A percentile compares a stretch with the other conserved stretches of the same genome.
These are phyloP conservation scores for Corymbia calophylla DNA, from an alignment of 441 rosid species.

Conservation along the genomic window DNA sequence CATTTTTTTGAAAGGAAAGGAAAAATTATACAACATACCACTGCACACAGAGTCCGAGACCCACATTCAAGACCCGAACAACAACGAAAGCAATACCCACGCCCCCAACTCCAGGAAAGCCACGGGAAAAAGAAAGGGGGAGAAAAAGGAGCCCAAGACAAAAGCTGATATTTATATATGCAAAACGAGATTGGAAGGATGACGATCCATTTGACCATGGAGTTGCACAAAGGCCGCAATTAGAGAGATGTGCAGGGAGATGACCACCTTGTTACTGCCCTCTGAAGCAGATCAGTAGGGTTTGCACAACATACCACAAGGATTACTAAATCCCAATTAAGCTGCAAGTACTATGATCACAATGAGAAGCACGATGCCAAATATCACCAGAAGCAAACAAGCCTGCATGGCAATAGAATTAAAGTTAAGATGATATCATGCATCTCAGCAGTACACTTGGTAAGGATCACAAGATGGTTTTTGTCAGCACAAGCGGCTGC, in stretches of 20 bases:
- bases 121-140: background rate
- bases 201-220: background rate
- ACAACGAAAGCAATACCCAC: background rate
- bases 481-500: background rate
- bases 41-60: background rate
- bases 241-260: background rate
- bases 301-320: background rate
- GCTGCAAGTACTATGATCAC: slow-evolving; percentile 69
- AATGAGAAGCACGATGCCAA: slow-evolving; percentile 79
- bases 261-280: background rate
- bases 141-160: background rate
- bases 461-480: background rate
- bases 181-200: background rate
- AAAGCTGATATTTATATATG: background rate
- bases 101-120: background rate
- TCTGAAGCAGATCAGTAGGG: background rate
- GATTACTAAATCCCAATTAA: slow-evolving; percentile 14
- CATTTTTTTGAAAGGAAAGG: background rate
- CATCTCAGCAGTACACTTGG: background rate
- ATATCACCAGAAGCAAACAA: slow-evolving; percentile 91
- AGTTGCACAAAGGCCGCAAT: background rate
- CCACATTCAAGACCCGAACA: background rate
- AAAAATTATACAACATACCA: background rate
- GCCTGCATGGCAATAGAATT: slow-evolving; percentile 32
- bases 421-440: background rate